A percentile compares a stretch with the other conserved stretches of the same genome.
Conservation (phyloP, 192 early-diverging fungal species). For the Coemansia sp. region DNA sequence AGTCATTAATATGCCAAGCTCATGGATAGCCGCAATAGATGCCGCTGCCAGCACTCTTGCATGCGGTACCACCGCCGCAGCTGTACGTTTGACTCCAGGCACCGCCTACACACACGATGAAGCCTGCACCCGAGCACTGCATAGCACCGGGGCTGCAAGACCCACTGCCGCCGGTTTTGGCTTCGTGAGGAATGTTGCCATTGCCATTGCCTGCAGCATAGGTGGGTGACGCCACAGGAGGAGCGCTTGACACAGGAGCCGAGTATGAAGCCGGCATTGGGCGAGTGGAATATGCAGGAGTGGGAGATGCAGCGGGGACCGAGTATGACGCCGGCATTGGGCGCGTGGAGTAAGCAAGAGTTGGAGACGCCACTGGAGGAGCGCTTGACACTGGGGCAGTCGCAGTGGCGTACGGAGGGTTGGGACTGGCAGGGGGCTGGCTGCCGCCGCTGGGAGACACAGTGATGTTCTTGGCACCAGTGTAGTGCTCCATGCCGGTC, state of each 20-base stretch:
- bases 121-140: slow-evolving; percentile 18
- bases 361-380: background rate
- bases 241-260: slow-evolving; percentile 7
- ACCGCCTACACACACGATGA: slow-evolving; percentile 7
- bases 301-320: too few relatives aligned
- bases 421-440: background rate
- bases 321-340: background rate
- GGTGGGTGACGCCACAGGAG: slow-evolving; percentile 5
- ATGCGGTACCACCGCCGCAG: slow-evolving; percentile 14
- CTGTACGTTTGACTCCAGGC: slow-evolving; percentile 19
- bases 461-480: slow-evolving; percentile 18
- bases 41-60: slow-evolving; percentile 14
- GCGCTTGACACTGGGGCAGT: background rate
- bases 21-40: slow-evolving; percentile 16
- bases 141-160: slow-evolving; percentile 17
- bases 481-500: slow-evolving; percentile 23
- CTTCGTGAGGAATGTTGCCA: background rate
- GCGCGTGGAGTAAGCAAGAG: background rate
- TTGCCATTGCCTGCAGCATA: background rate
- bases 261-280: slow-evolving; percentile 13
- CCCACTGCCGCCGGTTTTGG: background rate
- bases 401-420: slow-evolving; percentile 2
- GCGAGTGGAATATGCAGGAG: background rate
- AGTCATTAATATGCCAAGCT: background rate
- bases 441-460: slow-evolving; percentile 15